A percentile compares a stretch with the other conserved stretches of the same genome.
These are phyloP conservation scores for Phlebopus sp. DNA, from an alignment of 1,284 basidiomycete species.

Conservation along the genomic window DNA sequence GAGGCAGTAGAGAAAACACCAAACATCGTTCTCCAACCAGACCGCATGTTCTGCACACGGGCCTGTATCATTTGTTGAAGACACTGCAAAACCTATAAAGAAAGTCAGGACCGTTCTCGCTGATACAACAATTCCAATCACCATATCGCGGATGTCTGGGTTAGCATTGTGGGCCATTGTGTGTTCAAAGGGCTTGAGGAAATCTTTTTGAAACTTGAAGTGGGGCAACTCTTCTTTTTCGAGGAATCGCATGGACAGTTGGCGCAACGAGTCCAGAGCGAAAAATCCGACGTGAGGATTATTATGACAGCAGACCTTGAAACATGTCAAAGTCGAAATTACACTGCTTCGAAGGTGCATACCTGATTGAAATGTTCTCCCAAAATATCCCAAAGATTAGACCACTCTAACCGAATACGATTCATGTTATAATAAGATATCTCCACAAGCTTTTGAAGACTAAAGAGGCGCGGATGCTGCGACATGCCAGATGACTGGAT, in stretches of 20 bases:
- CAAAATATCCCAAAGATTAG: slow-evolving; percentile 95
- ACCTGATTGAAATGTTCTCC: slow-evolving; percentile 99
- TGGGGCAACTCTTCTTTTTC: slow-evolving; percentile 98
- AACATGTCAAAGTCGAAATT: slow-evolving; percentile 4
- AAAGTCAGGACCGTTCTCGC: background rate
- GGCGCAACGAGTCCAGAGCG: slow-evolving; percentile 95
- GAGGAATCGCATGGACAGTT: slow-evolving; percentile 97
- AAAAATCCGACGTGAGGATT: slow-evolving; percentile 98
- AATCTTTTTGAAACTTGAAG: slow-evolving; percentile 99
- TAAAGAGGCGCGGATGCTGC: slow-evolving; percentile 93
- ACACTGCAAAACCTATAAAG: slow-evolving; percentile 88
- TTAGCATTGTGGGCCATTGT: slow-evolving; percentile 97
- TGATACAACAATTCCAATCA: slow-evolving; percentile 34
- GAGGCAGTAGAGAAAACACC: slow-evolving; percentile 96
- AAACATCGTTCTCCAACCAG: slow-evolving; percentile 99
- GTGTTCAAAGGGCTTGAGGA: slow-evolving; percentile 96
- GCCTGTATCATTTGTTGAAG: slow-evolving; percentile 99
- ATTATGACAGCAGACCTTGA: slow-evolving; percentile 94
- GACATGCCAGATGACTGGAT: slow-evolving; percentile 96
- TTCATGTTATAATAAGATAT: slow-evolving; percentile 99
- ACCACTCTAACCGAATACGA: slow-evolving; percentile 98
- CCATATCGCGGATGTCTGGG: slow-evolving; percentile 96
- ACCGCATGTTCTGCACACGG: slow-evolving; percentile 91
- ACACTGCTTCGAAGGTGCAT: slow-evolving; percentile 19
- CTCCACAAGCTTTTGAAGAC: slow-evolving; percentile 97